These are phyloP conservation scores for Pleoardoris graminearum DNA, from an alignment of 2,329 filamentous ascomycete species.

Conservation along the genomic window DNA sequence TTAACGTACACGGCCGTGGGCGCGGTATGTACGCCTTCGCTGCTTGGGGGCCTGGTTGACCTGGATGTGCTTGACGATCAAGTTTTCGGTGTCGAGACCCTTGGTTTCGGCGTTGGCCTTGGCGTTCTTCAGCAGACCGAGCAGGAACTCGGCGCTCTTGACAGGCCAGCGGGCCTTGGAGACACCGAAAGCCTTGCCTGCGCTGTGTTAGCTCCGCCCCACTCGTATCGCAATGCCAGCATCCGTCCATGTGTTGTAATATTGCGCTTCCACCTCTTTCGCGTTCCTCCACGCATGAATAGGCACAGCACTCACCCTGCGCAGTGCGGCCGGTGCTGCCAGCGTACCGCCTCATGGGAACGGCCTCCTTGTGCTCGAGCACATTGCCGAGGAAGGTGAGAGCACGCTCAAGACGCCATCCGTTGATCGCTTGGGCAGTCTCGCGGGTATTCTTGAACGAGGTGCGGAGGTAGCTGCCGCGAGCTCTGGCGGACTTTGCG, in stretches of 20 bases:
- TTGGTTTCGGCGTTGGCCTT: slow-evolving; percentile 52
- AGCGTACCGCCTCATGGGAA: slow-evolving; percentile 97
- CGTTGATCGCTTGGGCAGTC: slow-evolving; percentile 98
- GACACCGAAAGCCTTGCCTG: slow-evolving; percentile 99
- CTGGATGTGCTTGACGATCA: slow-evolving; percentile 99
- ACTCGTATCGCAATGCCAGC: slow-evolving; percentile 19
- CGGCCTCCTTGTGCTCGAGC: slow-evolving; percentile 92
- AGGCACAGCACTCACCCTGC: slow-evolving; percentile 76
- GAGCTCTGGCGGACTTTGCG: slow-evolving; percentile 82
- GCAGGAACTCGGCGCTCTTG: slow-evolving; percentile 98
- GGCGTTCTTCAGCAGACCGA: slow-evolving; percentile 74
- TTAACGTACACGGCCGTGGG: slow-evolving; percentile 94
- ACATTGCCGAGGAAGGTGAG: slow-evolving; percentile 98
- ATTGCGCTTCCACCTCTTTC: not conserved
- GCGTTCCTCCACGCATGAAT: not conserved
- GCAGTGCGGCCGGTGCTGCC: slow-evolving; percentile 93
- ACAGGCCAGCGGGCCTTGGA: slow-evolving; percentile 97
- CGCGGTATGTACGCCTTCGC: slow-evolving; percentile 98
- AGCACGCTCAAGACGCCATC: slow-evolving; percentile 96
- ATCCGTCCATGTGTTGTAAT: not conserved
- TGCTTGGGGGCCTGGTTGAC: slow-evolving; percentile 99
- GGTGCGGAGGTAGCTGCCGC: slow-evolving; percentile 98
- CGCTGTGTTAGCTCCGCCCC: slow-evolving; percentile 32
- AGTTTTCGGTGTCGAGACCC: slow-evolving; percentile 79
- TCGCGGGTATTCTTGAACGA: slow-evolving; percentile 99